A percentile compares a stretch with the other conserved stretches of the same genome.
These are phyloP conservation scores for Fulvia fulva DNA, from an alignment of 2,329 filamentous ascomycete genomes.

Conservation along the genomic window DNA sequence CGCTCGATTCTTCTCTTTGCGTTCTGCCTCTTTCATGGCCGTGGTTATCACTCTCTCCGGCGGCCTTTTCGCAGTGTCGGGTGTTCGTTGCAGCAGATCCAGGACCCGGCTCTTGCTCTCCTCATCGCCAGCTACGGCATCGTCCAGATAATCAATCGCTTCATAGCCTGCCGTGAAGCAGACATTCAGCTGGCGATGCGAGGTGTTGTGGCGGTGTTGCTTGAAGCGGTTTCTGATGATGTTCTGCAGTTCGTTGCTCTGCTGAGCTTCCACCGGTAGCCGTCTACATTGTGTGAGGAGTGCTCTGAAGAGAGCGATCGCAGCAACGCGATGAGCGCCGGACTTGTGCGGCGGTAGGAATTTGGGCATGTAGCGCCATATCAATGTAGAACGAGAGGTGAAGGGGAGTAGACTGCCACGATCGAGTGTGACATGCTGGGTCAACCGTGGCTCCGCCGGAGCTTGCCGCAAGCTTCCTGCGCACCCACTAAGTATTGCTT, in stretches of 20 bases:
- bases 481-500: background rate
- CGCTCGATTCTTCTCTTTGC: background rate
- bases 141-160: conserved; percentile 44
- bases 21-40: background rate
- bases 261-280: conserved; percentile 8
- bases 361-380: conserved; percentile 18
- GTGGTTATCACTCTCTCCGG: conserved; percentile 4
- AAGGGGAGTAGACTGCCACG: background rate
- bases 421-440: background rate
- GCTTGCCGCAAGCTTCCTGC: background rate
- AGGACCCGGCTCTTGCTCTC: conserved; percentile 27
- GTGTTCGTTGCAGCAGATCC: conserved; percentile 26
- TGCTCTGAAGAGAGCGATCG: conserved; percentile 68
- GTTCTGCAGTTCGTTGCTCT: conserved; percentile 43
- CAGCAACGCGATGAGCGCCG: conserved; percentile 52
- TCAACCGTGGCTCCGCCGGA: background rate
- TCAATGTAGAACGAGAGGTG: background rate
- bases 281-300: conserved; percentile 53
- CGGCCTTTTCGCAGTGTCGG: conserved; percentile 22
- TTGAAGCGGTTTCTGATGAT: conserved; percentile 61
- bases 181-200: conserved; percentile 56
- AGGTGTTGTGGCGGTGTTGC: conserved; percentile 56
- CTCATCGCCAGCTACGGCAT: conserved; percentile 33
- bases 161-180: conserved; percentile 67
- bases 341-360: conserved; percentile 40